Conservation (phyloP, 176 grass and related monocot species). For the Elaeis guineensis region DNA sequence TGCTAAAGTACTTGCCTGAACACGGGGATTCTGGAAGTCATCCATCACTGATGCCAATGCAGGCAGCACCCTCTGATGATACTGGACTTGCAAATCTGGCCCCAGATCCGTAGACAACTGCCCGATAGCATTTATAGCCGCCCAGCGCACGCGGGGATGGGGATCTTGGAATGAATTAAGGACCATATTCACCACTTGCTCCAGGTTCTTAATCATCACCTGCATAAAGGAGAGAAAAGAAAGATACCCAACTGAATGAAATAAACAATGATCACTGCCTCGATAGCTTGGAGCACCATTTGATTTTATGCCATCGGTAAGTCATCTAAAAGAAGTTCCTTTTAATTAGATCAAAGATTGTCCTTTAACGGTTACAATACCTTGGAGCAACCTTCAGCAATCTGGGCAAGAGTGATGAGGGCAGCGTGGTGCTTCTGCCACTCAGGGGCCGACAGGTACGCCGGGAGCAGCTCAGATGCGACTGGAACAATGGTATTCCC, state of each 20-base stretch:
- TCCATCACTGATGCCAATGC: constrained; percentile 92
- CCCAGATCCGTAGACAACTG: constrained; percentile 96
- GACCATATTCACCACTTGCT: constrained; percentile 91
- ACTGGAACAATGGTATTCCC: constrained; percentile 88
- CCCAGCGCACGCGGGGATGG: constrained; percentile 91
- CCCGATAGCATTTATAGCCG: constrained; percentile 90
- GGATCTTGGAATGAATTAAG: constrained; percentile 73
- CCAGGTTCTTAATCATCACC: constrained; percentile 97
- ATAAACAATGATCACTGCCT: too few species aligned
- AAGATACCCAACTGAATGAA: too few species aligned
- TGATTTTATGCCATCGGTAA: background rate
- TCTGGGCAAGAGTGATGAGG: constrained; percentile 88
- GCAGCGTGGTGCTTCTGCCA: constrained; percentile 99
- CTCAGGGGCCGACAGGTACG: constrained; percentile 63
- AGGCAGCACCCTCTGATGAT: constrained; percentile 80
- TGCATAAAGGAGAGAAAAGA: constrained; percentile 24
- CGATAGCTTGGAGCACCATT: background rate
- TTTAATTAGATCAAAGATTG: too few species aligned
- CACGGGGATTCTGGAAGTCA: constrained; percentile 92
- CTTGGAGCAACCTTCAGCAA: constrained; percentile 98
- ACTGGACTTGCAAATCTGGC: constrained; percentile 88
- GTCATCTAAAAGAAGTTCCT: background rate
- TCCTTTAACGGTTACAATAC: constrained; percentile 11
- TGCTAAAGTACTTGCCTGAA: constrained; percentile 46
- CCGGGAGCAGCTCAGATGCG: constrained; percentile 76